Conservation (phyloP, 2,329 filamentous ascomycete genomes). For the Laburnicola sp. region DNA sequence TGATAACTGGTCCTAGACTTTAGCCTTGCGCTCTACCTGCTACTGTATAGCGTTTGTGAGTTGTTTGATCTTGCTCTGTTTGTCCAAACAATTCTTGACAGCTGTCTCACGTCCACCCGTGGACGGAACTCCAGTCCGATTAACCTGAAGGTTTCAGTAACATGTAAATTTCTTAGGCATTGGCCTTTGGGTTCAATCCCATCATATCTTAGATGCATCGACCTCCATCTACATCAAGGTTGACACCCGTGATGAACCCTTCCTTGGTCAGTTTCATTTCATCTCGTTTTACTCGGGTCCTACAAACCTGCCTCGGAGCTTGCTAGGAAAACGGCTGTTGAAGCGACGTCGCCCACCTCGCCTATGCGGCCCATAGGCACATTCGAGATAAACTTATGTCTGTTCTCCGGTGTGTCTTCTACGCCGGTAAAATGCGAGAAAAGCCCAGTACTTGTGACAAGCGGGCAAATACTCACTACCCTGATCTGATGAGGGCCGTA, state of each 20-base stretch:
- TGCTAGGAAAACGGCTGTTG: conserved; percentile 60
- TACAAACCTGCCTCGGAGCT: conserved; percentile 54
- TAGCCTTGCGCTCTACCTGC: too few species aligned
- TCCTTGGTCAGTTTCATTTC: too few species aligned
- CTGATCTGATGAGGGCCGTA: conserved; percentile 73
- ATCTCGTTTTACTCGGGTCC: too few species aligned
- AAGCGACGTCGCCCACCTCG: conserved; percentile 62
- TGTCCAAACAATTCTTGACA: too few species aligned
- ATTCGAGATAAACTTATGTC: conserved; percentile 56
- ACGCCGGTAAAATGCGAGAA: conserved; percentile 63
- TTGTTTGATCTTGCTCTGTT: too few species aligned
- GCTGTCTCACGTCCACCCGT: too few species aligned
- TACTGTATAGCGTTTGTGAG: too few species aligned
- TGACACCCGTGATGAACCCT: conserved; percentile 62
- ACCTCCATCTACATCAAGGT: conserved; percentile 47
- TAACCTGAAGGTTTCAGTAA: too few species aligned
- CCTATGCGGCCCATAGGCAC: conserved; percentile 64
- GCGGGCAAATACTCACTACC: conserved; percentile 71
- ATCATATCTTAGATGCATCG: conserved; percentile 34
- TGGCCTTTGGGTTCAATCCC: neutral
- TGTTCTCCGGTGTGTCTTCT: conserved; percentile 61
- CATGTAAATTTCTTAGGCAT: neutral
- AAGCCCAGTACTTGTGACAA: conserved; percentile 68
- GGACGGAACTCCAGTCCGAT: too few species aligned
- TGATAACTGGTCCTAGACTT: too few species aligned